Evolutionary conservation across 441 rosid genomes (phyloP).

Genomic region (Flueggea neowawraea): DNA sequence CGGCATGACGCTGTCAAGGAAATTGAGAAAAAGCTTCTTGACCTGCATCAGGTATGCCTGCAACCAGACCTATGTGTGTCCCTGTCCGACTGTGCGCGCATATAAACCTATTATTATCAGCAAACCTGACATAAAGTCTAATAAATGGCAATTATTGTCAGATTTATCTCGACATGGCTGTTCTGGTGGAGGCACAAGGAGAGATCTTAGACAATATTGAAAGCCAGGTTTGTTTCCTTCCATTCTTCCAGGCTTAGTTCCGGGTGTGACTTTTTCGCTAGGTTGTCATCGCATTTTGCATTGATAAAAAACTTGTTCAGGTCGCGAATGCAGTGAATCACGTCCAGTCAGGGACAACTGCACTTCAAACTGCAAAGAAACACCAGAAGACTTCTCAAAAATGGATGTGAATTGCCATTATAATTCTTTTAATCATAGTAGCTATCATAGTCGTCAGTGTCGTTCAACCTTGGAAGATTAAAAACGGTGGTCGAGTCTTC

Average conservation of each 20-base stretch:
- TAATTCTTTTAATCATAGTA: slow-evolving; percentile 66
- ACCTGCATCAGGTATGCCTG: slow-evolving; percentile 69
- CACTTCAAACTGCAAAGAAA: slow-evolving; percentile 51
- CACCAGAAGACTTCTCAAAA: slow-evolving; percentile 68
- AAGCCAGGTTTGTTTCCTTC: slow-evolving; percentile 50
- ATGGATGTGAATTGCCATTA: slow-evolving; percentile 71
- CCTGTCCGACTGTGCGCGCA: too few relatives aligned
- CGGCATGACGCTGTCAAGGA: slow-evolving; percentile 92
- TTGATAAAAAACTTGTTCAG: slow-evolving; percentile 32
- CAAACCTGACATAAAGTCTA: too few relatives aligned
- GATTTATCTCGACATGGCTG: slow-evolving; percentile 95
- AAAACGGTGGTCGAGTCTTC: slow-evolving; percentile 46
- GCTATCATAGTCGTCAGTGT: slow-evolving; percentile 52
- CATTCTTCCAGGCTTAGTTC: slow-evolving; percentile 2
- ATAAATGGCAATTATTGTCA: slow-evolving; percentile 21
- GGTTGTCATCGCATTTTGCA: background rate
- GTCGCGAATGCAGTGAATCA: slow-evolving; percentile 81
- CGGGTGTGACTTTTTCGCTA: too few relatives aligned
- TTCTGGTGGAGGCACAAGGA: slow-evolving; percentile 91
- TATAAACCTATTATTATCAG: too few relatives aligned
- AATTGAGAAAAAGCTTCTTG: slow-evolving; percentile 90
- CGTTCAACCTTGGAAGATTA: slow-evolving; percentile 65
- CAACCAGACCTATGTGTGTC: slow-evolving; percentile 2
- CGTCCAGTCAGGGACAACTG: slow-evolving; percentile 60
- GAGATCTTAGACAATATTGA: slow-evolving; percentile 93